Base-by-base conservation (phyloP, 306 rosid species). In the Urtica urens region DNA sequence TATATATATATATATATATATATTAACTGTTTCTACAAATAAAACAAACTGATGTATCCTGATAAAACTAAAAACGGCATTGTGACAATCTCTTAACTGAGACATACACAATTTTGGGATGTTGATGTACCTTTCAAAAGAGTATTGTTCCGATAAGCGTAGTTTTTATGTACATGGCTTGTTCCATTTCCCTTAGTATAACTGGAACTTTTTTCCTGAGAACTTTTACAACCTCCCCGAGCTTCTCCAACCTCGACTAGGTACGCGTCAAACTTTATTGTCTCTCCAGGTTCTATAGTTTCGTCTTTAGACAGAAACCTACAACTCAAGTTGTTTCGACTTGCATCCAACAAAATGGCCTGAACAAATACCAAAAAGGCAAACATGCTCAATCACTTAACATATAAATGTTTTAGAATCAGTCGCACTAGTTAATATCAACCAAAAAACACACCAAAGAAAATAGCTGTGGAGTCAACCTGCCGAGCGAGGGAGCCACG, bases 301-400 rank as follows among this genome's bases (percentile, higher is more conserved):
- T 88, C 95, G 57, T 74, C 83, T 55, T 68, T 76, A 73, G 72
- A 81, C 17, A 78, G 62, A 53, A 80, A 83, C 71, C 88, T 76
- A 63, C 86, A 67, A 57, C 66, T 71, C 49, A 88, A 51, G 50
- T 56, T 71, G 28, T 68, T 88, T 71, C 68, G 66, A 70, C 60
- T 60, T 62, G 61, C 68, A 67, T 83, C 95, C 58, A 67, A 76
- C 53, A 83, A 82, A 64, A 62, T 63, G 31, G 71, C 65, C 97
- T 83, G 82, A 43, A 73, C 38, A 49, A 20, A 49, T 54, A 55
- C 44, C 64, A 34, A 46, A 67, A 53, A 22, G 28, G 23, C 24
- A 23, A n/a, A 50, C 27, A 38, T 13, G 46, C 35, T 51, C 41
- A 16, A n/a, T n/a, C n/a, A n/a, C n/a, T n/a, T n/a, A n/a, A 30